Evolutionary conservation across 345 rosid genomes (phyloP).

Genomic region (Citrus trifoliata): DNA sequence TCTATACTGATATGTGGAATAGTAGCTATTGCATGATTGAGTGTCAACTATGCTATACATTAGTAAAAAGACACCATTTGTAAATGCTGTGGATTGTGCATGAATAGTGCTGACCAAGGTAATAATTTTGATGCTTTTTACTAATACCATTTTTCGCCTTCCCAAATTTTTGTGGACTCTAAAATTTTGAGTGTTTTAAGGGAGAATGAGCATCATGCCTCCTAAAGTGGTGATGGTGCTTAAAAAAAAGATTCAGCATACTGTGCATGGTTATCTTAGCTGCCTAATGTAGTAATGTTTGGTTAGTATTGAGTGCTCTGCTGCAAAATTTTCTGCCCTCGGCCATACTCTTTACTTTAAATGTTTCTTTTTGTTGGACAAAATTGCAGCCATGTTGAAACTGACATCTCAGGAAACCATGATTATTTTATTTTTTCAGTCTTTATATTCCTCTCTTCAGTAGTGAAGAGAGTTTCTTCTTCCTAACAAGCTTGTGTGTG

Average conservation of each 20-base stretch:
- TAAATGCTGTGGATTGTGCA: not conserved
- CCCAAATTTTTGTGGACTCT: not conserved
- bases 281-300: not conserved
- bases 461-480: not conserved
- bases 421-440: not conserved
- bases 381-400: not conserved
- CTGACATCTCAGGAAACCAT: not conserved
- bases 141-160: not conserved
- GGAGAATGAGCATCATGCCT: not conserved
- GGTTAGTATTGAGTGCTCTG: not conserved
- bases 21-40: not conserved
- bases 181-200: not conserved
- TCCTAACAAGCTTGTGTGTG: not conserved
- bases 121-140: not conserved
- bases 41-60: not conserved
- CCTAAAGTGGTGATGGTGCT: constrained; percentile 1
- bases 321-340: not conserved
- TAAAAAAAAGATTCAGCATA: not conserved
- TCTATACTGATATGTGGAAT: not conserved
- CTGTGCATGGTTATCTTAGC: not conserved
- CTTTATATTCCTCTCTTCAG: not conserved
- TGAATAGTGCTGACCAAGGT: not conserved
- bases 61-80: not conserved
- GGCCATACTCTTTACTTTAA: not conserved
- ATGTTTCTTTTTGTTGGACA: not conserved